phyloP scores from a whole-genome alignment of 441 rosid genomes.

The Isatis lusitanica region DNA sequence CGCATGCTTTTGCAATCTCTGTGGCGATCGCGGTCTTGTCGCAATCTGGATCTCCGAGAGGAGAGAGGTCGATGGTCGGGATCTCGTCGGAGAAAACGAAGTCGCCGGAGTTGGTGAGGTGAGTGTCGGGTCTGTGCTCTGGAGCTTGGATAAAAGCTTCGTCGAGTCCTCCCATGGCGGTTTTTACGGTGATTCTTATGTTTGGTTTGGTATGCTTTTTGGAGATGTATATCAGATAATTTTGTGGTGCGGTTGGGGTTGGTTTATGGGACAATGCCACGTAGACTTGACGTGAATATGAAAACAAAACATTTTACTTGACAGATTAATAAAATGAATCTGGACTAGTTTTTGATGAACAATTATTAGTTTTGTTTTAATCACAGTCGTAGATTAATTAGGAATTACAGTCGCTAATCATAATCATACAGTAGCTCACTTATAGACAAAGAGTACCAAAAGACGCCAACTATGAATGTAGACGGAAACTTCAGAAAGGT shows the following conservation, averaged over 20 bases:
- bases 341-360: constrained; percentile 12
- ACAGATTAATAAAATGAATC: constrained; percentile 1
- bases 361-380: background rate
- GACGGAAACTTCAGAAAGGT: background rate
- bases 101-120: constrained; percentile 17
- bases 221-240: constrained; percentile 16
- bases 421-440: background rate
- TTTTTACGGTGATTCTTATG: background rate
- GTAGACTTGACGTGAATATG: background rate
- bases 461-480: background rate
- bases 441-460: background rate
- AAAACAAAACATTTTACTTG: background rate
- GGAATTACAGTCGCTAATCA: background rate
- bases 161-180: constrained; percentile 56
- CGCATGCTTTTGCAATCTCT: constrained; percentile 56
- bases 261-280: constrained; percentile 11
- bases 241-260: constrained; percentile 15
- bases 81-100: constrained; percentile 45
- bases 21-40: constrained; percentile 27
- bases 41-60: constrained; percentile 1
- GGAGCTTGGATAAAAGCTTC: constrained; percentile 55
- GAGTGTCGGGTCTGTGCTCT: constrained; percentile 52
- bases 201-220: background rate
- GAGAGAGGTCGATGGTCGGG: constrained; percentile 66
- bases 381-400: background rate